Percentiles rank a stretch among this genome's conserved stretches.
These are phyloP conservation scores for Usnea hakonensis DNA, from an alignment of 495 filamentous ascomycete species.

Conservation along the genomic window DNA sequence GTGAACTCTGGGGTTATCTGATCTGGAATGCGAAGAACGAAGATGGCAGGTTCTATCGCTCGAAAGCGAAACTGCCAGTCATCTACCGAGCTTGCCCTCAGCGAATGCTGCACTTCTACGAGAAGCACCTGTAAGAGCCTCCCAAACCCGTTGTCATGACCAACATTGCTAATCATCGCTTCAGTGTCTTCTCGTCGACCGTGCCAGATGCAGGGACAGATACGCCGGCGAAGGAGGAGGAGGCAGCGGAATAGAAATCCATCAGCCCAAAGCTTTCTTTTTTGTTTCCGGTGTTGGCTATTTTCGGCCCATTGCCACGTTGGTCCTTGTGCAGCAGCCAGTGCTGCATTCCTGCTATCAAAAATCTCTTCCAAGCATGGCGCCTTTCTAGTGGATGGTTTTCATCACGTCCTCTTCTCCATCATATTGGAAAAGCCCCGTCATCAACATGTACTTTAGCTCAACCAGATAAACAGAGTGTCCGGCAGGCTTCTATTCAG, in stretches of 20 bases:
- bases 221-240: not conserved
- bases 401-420: not conserved
- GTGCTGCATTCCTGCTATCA: not conserved
- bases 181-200: conserved; percentile 19
- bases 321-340: not conserved
- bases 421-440: not conserved
- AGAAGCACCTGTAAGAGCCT: conserved; percentile 24
- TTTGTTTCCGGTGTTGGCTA: not conserved
- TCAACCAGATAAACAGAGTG: not conserved
- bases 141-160: too few species aligned
- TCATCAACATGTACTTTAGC: not conserved
- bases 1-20: conserved; percentile 42
- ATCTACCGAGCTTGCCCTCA: conserved; percentile 24
- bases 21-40: conserved; percentile 45
- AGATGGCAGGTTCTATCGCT: conserved; percentile 24
- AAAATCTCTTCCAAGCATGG: not conserved
- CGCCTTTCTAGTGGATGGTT: not conserved
- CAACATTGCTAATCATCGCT: not conserved
- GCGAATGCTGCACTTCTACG: conserved; percentile 32
- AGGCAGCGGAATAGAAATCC: not conserved
- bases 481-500: not conserved
- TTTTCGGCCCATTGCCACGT: not conserved
- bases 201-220: conserved; percentile 5
- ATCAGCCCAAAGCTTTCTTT: not conserved
- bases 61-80: conserved; percentile 21